Evolutionary conservation across 495 filamentous ascomycete species (phyloP), one percentile per base, ranked within the genome.

Genomic region (Bathelium albidoporum): DNA sequence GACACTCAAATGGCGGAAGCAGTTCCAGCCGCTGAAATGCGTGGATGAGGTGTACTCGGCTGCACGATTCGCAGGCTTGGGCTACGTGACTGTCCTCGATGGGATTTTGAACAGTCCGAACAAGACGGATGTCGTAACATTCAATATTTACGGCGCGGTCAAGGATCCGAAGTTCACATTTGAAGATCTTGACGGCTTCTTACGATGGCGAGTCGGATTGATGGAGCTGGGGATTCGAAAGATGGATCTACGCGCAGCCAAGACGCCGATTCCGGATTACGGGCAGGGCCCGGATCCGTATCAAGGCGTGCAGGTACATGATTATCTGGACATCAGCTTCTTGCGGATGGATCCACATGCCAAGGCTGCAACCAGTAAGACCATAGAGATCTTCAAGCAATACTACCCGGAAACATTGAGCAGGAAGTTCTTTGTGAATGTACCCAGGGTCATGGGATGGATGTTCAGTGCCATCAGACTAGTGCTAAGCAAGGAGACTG

Each of bases 391-490:
- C 24, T 89, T 96, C 75, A 59, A 64, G 43, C n/a, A 31, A 34
- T 85, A 87, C 59, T 96, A 96, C 77, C 91, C 91, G 0, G 91
- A 96, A 77, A 82, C 94, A 24, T 80, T 96, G 32, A 85, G 86
- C 62, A 82, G 90, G 74, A 96, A 95, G 79, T 94, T 88, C 81
- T 96, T 96, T 70, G 87, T 95, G 76, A 96, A 96, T 64, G 89
- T 95, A 7, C 91, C 91, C 0, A 73, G 83, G 60, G 77, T 95
- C 69, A 95, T 95, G 91, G 87, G 87, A 55, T 95, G 91, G 83
- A 80, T 95, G 72, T 96, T 87, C 71, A 75, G 75, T 32, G 79
- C 86, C 60, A 88, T 95, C 79, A 95, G 91, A 80, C 73, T 89
- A 24, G 82, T 96, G 70, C 75, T 94, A 49, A 83, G 85, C 63